Base-by-base conservation (phyloP, 495 filamentous ascomycete genomes). In the Penicillium steckii region DNA sequence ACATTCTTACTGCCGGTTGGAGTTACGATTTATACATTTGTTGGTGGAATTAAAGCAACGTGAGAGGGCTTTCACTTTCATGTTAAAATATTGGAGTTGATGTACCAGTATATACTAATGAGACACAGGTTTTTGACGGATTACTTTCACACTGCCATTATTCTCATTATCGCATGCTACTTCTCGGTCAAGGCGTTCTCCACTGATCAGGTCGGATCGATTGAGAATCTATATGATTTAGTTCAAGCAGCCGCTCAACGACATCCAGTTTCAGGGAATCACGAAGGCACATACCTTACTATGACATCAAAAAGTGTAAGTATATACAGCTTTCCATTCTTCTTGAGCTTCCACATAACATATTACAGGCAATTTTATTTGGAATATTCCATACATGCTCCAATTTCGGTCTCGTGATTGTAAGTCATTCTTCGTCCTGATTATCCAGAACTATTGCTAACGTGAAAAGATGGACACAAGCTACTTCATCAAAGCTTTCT, bases 21-120 rank as follows among this genome's bases (percentile, higher is more conserved):
- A 15, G 69, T 72, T 8, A 65, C 64, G 1, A 47, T 76, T 5
- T 78, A 76, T 44, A 78, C 74, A 1, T 70, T 75, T 24, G 69
- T 74, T 8, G 75, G 73, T 3, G 73, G 75, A 5, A 74, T 78
- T 52, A 76, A 78, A 52, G 75, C 75, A 41, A 76, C 75, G 59
- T 73, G 46, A 47, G 62, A 69, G 17, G 40, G 10, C 26, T 19
- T 30, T 12, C n/a, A 8, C 18, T 26, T 9, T 30, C 26, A 8
- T 33, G 9, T 19, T 3, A 15, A 15, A 15, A 38, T 10, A 38
- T n/a, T n/a, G n/a, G n/a, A n/a, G n/a, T n/a, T n/a, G n/a, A n/a
- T n/a, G n/a, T 35, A 13, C 32, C n/a, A 15, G 32, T 15, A 41
- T 8, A 18, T 22, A 8, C 44, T 50, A 22, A 46, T 44, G 9